Base-by-base conservation (phyloP, 2,329 filamentous ascomycete genomes). In the Diplodia sapinea region DNA sequence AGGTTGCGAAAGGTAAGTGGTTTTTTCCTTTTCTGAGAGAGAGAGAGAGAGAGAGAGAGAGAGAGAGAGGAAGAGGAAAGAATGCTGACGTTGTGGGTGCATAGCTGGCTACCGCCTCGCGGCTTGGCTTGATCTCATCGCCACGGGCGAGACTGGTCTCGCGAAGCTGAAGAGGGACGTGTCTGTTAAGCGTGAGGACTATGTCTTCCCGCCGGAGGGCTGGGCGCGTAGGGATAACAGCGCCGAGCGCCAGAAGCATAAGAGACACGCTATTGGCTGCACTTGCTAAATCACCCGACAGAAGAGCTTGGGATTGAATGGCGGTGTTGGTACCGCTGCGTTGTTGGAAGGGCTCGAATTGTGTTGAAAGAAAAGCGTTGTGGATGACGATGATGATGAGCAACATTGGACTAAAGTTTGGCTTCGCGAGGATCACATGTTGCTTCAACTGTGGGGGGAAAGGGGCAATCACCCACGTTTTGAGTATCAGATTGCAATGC, bases 1-100 rank as follows among this genome's bases (percentile, higher is more conserved):
- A 82, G 74, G 79, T 83, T 63, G 80, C 81, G 0, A 82, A 81
- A 73, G 80, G 75, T 20, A 74, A 75, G 9, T 73, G 33, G 1
- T n/a, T 9, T 40, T 52, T 55, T 13, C 15, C 11, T 23, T 17
- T 7, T 33, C n/a, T n/a, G n/a, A n/a, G n/a, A n/a, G n/a, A n/a
- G n/a, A n/a, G n/a, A n/a, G n/a, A n/a, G n/a, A n/a, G n/a, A n/a
- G n/a, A n/a, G n/a, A n/a, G n/a, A n/a, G 26, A 26, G 4, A 4
- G 26, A 26, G 4, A 4, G 26, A 26, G 26, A 26, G 23, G 3
- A 2, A 26, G 15, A 5, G n/a, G 13, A 49, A 31, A 31, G 12
- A 47, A 7, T 47, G 23, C 43, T 47, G n/a, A 49, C 11, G 8
- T 61, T 3, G 12, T 26, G 36, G 29, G 11, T 47, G 13, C 7